These are phyloP conservation scores for Calonectria pseudoreteaudii DNA, from an alignment of 2,329 filamentous ascomycete species.

Conservation along the genomic window DNA sequence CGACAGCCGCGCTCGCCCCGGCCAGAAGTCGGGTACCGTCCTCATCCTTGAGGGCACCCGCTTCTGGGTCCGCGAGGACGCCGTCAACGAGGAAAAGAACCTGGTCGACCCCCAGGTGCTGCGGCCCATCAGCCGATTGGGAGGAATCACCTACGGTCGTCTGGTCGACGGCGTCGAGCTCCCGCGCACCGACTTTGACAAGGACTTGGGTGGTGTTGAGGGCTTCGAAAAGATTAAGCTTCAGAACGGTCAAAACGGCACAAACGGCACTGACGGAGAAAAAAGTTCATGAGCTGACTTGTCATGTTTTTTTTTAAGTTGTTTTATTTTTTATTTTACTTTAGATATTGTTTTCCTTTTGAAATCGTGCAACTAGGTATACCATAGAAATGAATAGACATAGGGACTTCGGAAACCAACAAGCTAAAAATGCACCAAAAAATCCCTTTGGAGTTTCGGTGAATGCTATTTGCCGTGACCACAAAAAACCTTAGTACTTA, in stretches of 20 bases:
- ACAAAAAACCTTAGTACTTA: background rate
- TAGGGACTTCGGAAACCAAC: background rate
- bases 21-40: conserved; percentile 80
- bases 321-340: too few relatives aligned
- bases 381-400: background rate
- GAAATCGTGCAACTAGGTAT: background rate
- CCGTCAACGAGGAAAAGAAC: conserved; percentile 81
- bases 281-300: background rate
- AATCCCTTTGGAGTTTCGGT: background rate
- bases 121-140: conserved; percentile 80
- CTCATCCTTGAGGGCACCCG: conserved; percentile 84
- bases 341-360: background rate
- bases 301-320: background rate
- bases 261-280: background rate
- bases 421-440: background rate
- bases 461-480: background rate
- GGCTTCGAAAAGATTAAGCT: conserved; percentile 65
- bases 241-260: conserved; percentile 12
- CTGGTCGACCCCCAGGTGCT: conserved; percentile 82
- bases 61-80: conserved; percentile 93
- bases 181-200: conserved; percentile 68
- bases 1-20: conserved; percentile 76
- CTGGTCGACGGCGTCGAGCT: conserved; percentile 79
- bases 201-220: conserved; percentile 64
- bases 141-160: conserved; percentile 87